phyloP scores from a whole-genome alignment of 139 green algal species.

The Microglena sp. region DNA sequence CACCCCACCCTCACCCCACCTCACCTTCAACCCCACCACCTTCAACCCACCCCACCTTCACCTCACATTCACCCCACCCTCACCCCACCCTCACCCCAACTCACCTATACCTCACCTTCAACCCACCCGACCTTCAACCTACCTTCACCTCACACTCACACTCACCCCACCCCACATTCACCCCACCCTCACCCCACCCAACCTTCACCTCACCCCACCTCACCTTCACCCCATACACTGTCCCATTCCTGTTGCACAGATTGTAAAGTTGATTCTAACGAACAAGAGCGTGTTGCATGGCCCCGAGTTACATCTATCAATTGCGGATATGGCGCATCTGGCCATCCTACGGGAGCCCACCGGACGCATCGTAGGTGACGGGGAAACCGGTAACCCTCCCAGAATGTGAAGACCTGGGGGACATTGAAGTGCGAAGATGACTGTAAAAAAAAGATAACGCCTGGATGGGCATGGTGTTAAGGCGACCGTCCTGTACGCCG shows the following conservation, averaged over 20 bases:
- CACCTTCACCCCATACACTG: not conserved
- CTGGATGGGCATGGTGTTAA: too few species aligned
- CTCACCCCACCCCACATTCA: not conserved
- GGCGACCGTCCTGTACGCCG: too few species aligned
- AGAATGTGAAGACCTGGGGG: too few species aligned
- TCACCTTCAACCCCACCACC: not conserved
- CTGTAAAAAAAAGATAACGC: too few species aligned
- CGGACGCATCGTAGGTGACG: conserved; percentile 41
- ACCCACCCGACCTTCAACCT: not conserved
- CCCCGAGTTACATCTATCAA: conserved; percentile 34
- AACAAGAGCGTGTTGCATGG: conserved; percentile 46
- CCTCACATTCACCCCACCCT: not conserved
- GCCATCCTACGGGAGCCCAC: conserved; percentile 37
- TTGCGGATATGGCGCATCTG: conserved; percentile 46
- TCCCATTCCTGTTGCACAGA: conserved; percentile 6
- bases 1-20: too few species aligned
- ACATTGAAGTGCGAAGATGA: too few species aligned
- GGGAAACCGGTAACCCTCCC: too few species aligned
- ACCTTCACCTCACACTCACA: not conserved
- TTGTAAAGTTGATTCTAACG: conserved; percentile 40
- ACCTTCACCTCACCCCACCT: not conserved
- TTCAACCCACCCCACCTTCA: not conserved
- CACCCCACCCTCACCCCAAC: too few species aligned
- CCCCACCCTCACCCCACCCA: not conserved
- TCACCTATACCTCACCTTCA: not conserved